Base-by-base conservation (phyloP, 306 rosid species). In the Lathyrus tuberosus region DNA sequence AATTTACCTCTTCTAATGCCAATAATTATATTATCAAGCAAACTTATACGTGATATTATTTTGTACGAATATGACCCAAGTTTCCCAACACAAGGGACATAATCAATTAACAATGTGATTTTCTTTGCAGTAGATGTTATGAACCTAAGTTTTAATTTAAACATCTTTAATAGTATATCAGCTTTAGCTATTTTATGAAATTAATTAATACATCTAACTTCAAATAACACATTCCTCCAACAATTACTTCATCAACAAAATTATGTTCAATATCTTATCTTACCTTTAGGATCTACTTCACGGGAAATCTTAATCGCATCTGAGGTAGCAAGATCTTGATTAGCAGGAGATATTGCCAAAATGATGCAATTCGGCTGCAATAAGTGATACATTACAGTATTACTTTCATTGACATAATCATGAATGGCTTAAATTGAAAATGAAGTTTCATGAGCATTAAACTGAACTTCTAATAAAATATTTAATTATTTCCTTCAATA, bases 271-370 rank as follows among this genome's bases (percentile, higher is more conserved):
- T 54, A 22, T 53, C 69, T 79, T 73, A 83, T 78, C 73, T 75
- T 76, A 83, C 86, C 86, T 83, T 76, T 83, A 42, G 99, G 99
- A 76, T 95, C 99, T 67, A 95, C 99, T 80, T 95, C 97, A 65
- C 99, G 97, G 65, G 99, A 95, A 62, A 95, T 95, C 78, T 86
- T 95, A 78, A 95, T 91, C 30, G 99, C 99, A 82, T 95, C 99
- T 38, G 99, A 95, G 30, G 99, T 95, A 57, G 99, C 99, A 83
- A 95, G 91, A 76, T 95, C 99, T 89, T 95, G 99, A 85, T 95
- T 95, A 53, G 99, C 99, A 70, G 99, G 99, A 82, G 99, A 95
- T 80, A 95, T 87, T 54, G 99, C 99, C 43, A 91, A 84, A 81
- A 95, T 91, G 72, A 95, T 91, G 84, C 96, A 84, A 78, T 95